Evolutionary conservation across 2,329 filamentous ascomycete species (phyloP), one percentile per base, ranked within the genome.

Genomic region (Penicillium sp.): DNA sequence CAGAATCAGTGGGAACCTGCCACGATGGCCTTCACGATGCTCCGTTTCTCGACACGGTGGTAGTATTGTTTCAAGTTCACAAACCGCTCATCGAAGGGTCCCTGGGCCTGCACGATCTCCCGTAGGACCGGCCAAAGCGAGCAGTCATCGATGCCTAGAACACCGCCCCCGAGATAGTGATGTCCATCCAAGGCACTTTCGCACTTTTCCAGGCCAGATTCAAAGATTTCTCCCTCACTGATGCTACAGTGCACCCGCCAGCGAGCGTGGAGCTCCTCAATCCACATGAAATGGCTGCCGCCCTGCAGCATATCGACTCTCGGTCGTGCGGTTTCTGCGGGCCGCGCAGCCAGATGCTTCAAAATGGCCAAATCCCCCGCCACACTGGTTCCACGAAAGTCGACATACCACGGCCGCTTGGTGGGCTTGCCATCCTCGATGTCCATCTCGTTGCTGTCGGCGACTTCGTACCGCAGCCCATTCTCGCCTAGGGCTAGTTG

Each of bases 81-180:
- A 33, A 64, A 67, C 3, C 39, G 36, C 45, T 48, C 3, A 54
- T 56, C 26, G 60, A 50, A 7, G 41, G 35, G 4, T 36, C 55
- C 23, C 40, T 59, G 14, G 1, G 39, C 45, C n/a, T 53, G 50
- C 18, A 63, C 53, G 13, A 71, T 65, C 18, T 68, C 60, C 32
- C 62, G 50, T 6, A 72, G 39, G 2, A 72, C 56, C 2, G 69
- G 65, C 69, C 69, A 72, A 25, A 72, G 55, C 2, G 64, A 58
- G 40, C 68, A 71, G 44, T 72, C 69, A 33, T 70, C 69, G 20
- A 71, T 59, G 2, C 58, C 58, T 35, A 71, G 63, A 1, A 49
- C 35, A 3, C 52, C 40, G 2, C 68, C 68, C 10, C 58, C 56
- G 11, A 71, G 56, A 38, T 66, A 71, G 26, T 60, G 41, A 25